These are phyloP conservation scores for Persicaria tinctoria DNA, from an alignment of 148 eudicot genomes.

Conservation along the genomic window DNA sequence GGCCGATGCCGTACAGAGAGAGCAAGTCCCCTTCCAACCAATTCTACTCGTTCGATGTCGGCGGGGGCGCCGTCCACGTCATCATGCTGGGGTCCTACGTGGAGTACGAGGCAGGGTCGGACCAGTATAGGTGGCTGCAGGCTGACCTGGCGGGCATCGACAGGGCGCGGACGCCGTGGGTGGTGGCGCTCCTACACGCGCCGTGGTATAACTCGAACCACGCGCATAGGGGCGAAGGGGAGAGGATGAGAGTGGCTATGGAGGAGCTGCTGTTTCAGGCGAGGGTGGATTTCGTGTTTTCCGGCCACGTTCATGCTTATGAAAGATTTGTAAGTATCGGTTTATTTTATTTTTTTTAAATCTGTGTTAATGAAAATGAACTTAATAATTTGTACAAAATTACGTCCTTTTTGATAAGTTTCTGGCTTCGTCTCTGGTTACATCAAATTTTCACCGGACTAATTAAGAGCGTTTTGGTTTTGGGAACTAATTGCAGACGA, in stretches of 20 bases:
- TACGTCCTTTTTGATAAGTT: too few relatives aligned
- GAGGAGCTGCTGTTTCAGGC: slow-evolving; percentile 50
- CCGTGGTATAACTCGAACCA: slow-evolving; percentile 81
- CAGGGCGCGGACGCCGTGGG: slow-evolving; percentile 62
- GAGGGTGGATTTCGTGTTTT: slow-evolving; percentile 63
- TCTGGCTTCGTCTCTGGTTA: too few relatives aligned
- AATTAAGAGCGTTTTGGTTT: background rate
- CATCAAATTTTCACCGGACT: background rate
- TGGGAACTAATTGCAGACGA: slow-evolving; percentile 24
- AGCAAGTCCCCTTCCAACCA: slow-evolving; percentile 72
- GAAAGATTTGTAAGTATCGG: slow-evolving; percentile 70
- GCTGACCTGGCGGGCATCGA: slow-evolving; percentile 43
- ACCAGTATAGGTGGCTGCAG: slow-evolving; percentile 70
- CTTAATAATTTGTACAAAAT: too few relatives aligned
- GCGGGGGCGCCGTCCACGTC: slow-evolving; percentile 51
- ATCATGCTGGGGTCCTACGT: slow-evolving; percentile 70
- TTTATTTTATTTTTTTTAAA: too few relatives aligned
- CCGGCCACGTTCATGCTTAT: slow-evolving; percentile 87
- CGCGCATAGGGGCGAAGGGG: slow-evolving; percentile 83
- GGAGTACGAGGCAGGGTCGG: slow-evolving; percentile 46
- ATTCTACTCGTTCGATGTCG: slow-evolving; percentile 76
- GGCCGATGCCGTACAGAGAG: slow-evolving; percentile 74
- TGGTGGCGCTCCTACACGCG: slow-evolving; percentile 52
- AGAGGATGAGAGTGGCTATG: slow-evolving; percentile 69
- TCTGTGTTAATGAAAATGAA: too few relatives aligned